Conservation (phyloP, 2,329 filamentous ascomycete species). For the Penicillium sp. region DNA sequence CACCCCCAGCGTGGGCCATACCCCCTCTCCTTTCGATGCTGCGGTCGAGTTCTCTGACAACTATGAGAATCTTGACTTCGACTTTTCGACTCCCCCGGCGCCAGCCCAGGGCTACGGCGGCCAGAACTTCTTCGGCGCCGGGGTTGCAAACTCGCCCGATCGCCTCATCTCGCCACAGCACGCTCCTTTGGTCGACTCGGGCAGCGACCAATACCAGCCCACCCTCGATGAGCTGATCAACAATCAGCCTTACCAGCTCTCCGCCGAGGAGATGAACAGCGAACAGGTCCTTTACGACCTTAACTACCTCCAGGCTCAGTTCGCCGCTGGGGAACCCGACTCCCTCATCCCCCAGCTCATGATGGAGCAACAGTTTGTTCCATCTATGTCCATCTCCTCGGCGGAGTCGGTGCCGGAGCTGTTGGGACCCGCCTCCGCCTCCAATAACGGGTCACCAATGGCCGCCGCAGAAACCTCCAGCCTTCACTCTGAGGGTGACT, state of each 20-base stretch:
- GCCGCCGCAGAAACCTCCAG: constrained; percentile 22
- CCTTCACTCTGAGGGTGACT: constrained; percentile 27
- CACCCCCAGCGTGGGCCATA: constrained; percentile 46
- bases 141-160: neutral
- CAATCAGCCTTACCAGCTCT: constrained; percentile 1
- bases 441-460: constrained; percentile 25
- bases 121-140: constrained; percentile 25
- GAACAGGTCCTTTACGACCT: constrained; percentile 21
- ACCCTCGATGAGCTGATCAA: too few species aligned
- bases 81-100: constrained; percentile 31
- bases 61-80: constrained; percentile 22
- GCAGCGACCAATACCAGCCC: too few species aligned
- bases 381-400: constrained; percentile 26
- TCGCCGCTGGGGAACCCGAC: constrained; percentile 31
- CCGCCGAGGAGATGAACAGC: neutral
- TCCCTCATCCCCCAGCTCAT: constrained; percentile 28
- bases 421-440: constrained; percentile 17
- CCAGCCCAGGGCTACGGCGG: constrained; percentile 26
- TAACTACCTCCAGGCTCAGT: constrained; percentile 30
- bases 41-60: constrained; percentile 16
- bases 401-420: constrained; percentile 25
- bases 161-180: neutral
- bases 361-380: constrained; percentile 28
- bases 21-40: constrained; percentile 29
- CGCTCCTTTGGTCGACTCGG: neutral